Base-by-base conservation (phyloP, 2,329 filamentous ascomycete genomes). In the Epichloe baconii region DNA sequence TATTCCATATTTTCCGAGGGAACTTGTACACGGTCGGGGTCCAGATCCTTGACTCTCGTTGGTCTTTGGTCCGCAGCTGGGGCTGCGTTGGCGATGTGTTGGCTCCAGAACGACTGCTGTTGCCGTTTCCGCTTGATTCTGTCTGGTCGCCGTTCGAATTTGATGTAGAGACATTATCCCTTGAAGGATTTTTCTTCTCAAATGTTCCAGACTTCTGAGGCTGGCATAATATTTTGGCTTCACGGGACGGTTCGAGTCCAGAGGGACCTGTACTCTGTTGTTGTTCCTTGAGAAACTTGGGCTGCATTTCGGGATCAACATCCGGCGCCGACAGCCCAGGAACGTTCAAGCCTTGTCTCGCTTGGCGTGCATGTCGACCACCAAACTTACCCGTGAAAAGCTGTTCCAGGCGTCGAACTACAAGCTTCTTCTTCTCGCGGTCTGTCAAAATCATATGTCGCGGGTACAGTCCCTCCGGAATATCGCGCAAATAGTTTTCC, bases 1-100 rank as follows among this genome's bases (percentile, higher is more conserved):
- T 89, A 90, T 7, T 86, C 76, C 66, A 93, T 81, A 55, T 93
- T 94, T 1, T 93, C 86, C 0, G 76, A 72, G 0, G 87, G 85
- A 5, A 85, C 71, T 61, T 91, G 87, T 3, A 78, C 74, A n/a
- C 88, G 81, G 61, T 88, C 78, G 2, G 85, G 86, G 58, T 94
- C 88, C 12, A 93, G 68, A 60, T 94, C 88, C 40, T 82, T 71
- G 14, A 85, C 85, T 31, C 85, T 73, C 0, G 88, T 93, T 1
- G 88, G 85, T 48, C 88, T 75, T 64, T 94, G 88, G 51, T 89
- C 83, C 0, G 78, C 76, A 0, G 71, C 72, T 10, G 58, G 63
- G 50, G 64, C 12, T 62, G 64, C 2, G 68, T 62, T 2, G 71
- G 71, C 0, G 72, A 75, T 0, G 68, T 65, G 45, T 73, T 71